Conservation (phyloP, 2,329 filamentous ascomycete genomes). For the Aspergillus japonicus region DNA sequence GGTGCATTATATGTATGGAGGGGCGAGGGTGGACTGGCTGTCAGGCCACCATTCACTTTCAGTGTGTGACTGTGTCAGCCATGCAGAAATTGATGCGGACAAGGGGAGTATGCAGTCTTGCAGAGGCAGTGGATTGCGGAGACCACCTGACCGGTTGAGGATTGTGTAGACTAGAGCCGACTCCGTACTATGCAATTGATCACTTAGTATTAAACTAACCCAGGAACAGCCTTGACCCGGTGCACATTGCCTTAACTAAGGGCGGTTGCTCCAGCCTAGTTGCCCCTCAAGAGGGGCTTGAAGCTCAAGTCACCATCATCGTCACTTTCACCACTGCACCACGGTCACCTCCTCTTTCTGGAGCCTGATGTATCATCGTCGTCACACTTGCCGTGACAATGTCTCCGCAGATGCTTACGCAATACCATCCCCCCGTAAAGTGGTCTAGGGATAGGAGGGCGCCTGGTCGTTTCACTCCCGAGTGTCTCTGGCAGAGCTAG, state of each 20-base stretch:
- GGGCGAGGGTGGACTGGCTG: neutral
- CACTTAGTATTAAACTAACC: too few relatives aligned
- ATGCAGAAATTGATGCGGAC: slow-evolving; percentile 2
- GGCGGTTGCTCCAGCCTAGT: slow-evolving; percentile 7
- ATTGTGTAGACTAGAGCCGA: neutral
- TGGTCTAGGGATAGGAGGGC: slow-evolving; percentile 4
- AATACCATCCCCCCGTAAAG: neutral
- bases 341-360: neutral
- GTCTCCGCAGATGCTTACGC: slow-evolving; percentile 3
- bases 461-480: slow-evolving; percentile 2
- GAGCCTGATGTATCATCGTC: neutral
- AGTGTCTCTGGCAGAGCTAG: neutral
- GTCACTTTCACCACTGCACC: neutral
- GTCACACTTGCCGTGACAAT: neutral
- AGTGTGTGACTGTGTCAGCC: slow-evolving; percentile 9
- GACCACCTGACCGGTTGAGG: slow-evolving; percentile 6
- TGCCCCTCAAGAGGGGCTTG: slow-evolving; percentile 2
- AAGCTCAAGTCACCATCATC: neutral
- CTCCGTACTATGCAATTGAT: too few relatives aligned
- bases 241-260: neutral
- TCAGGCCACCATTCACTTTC: neutral
- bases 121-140: neutral
- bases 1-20: neutral
- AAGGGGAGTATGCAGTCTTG: neutral
- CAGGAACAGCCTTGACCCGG: neutral